Percentiles rank a stretch among this genome's conserved stretches.
These are phyloP conservation scores for Chaetothyriales sp. DNA, from an alignment of 2,329 filamentous ascomycete genomes.

Conservation along the genomic window DNA sequence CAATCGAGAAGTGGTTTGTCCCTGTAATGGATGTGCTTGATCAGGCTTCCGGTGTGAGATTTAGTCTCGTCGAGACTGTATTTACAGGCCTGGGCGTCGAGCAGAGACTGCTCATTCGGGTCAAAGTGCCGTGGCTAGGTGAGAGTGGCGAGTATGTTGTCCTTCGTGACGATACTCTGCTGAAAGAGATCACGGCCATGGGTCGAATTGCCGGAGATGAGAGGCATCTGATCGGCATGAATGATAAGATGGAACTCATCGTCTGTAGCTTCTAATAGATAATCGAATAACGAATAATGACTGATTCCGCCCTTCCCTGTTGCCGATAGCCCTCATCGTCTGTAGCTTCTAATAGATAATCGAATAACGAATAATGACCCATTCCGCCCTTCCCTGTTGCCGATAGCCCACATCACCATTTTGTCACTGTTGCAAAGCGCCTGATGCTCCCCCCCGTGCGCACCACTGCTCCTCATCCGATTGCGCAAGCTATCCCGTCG, in stretches of 20 bases:
- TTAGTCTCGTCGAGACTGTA: slow-evolving; percentile 23
- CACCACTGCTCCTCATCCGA: no score
- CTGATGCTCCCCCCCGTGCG: no score
- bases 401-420: slow-evolving; percentile 31
- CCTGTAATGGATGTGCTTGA: slow-evolving; percentile 25
- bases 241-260: slow-evolving; percentile 35
- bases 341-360: slow-evolving; percentile 38
- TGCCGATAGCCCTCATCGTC: slow-evolving; percentile 35
- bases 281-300: neutral
- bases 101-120: slow-evolving; percentile 20
- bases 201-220: slow-evolving; percentile 45
- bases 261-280: slow-evolving; percentile 42
- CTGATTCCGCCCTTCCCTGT: no score
- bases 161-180: slow-evolving; percentile 23
- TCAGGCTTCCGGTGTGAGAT: slow-evolving; percentile 20
- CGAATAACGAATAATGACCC: no score
- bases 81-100: slow-evolving; percentile 19
- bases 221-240: slow-evolving; percentile 47
- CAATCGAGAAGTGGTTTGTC: slow-evolving; percentile 22
- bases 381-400: no score
- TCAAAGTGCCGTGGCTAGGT: slow-evolving; percentile 18
- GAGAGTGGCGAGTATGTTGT: slow-evolving; percentile 1
- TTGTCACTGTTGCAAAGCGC: no score
- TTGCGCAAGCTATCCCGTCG: no score
- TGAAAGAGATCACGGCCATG: slow-evolving; percentile 35